Evolutionary conservation across 1,284 basidiomycete genomes (phyloP), one percentile per base, ranked within the genome.

Genomic region (Inonotus hispidus): DNA sequence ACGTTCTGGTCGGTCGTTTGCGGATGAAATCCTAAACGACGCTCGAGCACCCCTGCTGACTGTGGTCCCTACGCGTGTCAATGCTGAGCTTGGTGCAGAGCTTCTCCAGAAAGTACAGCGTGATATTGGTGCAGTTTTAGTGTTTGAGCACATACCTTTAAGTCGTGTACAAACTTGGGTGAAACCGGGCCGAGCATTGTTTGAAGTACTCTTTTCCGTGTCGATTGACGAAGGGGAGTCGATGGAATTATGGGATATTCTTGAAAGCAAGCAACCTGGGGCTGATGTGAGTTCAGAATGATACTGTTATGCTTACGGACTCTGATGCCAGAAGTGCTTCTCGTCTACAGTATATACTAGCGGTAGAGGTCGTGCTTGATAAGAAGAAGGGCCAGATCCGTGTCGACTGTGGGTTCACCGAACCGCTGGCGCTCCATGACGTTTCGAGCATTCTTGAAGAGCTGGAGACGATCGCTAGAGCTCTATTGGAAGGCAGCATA

Each of bases 131-230:
- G 71, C 71, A 0, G 70, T 72, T 19, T 71, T 75, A 25, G 72
- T 75, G 38, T 74, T 72, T 61, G 80, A 81, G 66, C 75, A 80
- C 60, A 65, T 79, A 16, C 71, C 79, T 4, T 66, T 81, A 14
- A 73, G 76, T 43, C 72, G 73, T 25, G 72, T 81, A n/a, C 79
- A 81, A 65, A 72, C 68, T 32, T 81, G 79, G 79, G 60, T 81
- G 49, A 69, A 73, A 16, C 75, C 74, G 16, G 74, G 75, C 16
- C 59, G 64, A 13, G 53, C 63, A 39, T 62, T 79, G 11, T 79
- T 81, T 56, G 79, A 81, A 49, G 68, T 74, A 7, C 61, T 81
- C 32, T 80, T 81, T 60, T 81, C 78, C 7, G 70, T 79, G 16
- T 76, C 77, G 10, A 68, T 76, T 39, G 72, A 76, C 54, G 70